Percentiles rank a stretch among this genome's conserved stretches.
Evolutionary conservation across 75 land plant species (phyloP).

Genomic region (Pinus tabuliformis): DNA sequence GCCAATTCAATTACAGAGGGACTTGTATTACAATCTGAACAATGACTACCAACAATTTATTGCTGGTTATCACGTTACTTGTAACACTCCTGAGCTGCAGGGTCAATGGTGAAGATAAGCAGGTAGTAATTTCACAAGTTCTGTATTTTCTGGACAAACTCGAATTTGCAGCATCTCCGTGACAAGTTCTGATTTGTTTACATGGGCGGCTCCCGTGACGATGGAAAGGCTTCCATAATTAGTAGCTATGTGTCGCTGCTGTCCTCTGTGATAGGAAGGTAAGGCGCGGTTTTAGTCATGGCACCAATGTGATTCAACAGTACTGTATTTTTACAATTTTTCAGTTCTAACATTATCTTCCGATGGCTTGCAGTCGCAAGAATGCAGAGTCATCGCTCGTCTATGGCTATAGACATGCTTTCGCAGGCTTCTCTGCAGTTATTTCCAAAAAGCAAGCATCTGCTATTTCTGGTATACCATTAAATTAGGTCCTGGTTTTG

Average conservation of each 20-base stretch:
- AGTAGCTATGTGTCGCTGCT: conserved; percentile 42
- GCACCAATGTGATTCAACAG: no score
- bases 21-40: no score
- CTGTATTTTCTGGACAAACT: not conserved
- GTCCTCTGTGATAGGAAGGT: conserved; percentile 12
- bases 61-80: not conserved
- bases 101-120: not conserved
- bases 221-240: conserved; percentile 18
- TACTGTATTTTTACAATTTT: no score
- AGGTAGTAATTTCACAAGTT: not conserved
- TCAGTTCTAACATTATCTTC: no score
- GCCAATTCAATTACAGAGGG: no score
- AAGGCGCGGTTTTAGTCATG: no score
- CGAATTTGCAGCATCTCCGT: not conserved
- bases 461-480: conserved; percentile 34
- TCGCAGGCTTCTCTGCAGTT: conserved; percentile 75
- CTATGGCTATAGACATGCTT: conserved; percentile 10
- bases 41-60: not conserved
- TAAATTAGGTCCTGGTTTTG: not conserved
- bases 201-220: conserved; percentile 48
- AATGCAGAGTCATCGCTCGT: conserved; percentile 44
- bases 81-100: not conserved
- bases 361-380: conserved; percentile 32
- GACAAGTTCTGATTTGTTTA: conserved; percentile 39
- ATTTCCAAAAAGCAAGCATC: conserved; percentile 57